These are phyloP conservation scores for Xylaria sp. DNA, from an alignment of 2,329 filamentous ascomycete genomes.

Conservation along the genomic window DNA sequence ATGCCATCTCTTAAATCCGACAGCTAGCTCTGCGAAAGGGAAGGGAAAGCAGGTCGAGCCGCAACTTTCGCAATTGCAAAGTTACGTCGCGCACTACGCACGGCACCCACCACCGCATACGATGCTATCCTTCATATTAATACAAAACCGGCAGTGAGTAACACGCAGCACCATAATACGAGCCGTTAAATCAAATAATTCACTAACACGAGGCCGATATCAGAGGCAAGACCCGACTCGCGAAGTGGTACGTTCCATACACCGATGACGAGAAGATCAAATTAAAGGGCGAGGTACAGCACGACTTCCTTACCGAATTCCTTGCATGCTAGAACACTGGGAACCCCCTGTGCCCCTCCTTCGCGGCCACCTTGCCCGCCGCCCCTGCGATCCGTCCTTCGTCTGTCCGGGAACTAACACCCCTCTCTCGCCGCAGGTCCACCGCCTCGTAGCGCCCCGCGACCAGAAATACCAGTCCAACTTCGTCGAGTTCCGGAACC, in stretches of 20 bases:
- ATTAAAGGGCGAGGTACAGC: conserved; percentile 87
- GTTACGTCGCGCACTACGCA: not conserved
- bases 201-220: conserved; percentile 12
- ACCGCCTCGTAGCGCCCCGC: conserved; percentile 94
- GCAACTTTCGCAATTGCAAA: conserved; percentile 1
- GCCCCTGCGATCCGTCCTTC: not conserved
- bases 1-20: conserved; percentile 7
- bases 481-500: conserved; percentile 94
- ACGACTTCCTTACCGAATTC: not conserved
- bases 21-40: not conserved
- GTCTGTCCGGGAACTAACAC: not conserved
- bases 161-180: not conserved
- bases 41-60: conserved; percentile 3
- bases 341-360: not conserved
- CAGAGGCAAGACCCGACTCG: conserved; percentile 93
- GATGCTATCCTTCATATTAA: conserved; percentile 51
- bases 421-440: conserved; percentile 64
- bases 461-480: conserved; percentile 99
- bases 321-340: not conserved
- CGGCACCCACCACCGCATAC: conserved; percentile 28
- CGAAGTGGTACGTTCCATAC: conserved; percentile 99
- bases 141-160: conserved; percentile 50
- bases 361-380: conserved; percentile 5
- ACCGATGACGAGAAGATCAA: conserved; percentile 99
- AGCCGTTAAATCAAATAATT: not conserved